phyloP scores from a whole-genome alignment of 1,284 basidiomycete genomes.

The Ganoderma lingzhi region DNA sequence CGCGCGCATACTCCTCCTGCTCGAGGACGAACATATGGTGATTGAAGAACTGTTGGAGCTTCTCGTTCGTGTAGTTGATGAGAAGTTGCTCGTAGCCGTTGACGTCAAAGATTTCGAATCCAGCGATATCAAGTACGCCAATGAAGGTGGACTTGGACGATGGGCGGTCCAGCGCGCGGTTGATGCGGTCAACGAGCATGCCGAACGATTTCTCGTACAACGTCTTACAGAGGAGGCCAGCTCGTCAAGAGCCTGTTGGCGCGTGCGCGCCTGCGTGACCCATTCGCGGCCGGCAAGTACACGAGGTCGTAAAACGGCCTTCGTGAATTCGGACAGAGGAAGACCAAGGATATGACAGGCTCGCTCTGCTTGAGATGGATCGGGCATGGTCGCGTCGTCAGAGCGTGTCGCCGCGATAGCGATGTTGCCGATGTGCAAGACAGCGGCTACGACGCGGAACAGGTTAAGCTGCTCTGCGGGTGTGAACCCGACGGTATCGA shows the following conservation, averaged over 20 bases:
- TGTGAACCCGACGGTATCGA: conserved; percentile 90
- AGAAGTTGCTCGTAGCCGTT: conserved; percentile 98
- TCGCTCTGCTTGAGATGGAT: conserved; percentile 86
- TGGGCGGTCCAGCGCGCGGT: conserved; percentile 92
- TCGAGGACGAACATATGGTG: conserved; percentile 99
- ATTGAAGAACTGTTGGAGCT: conserved; percentile 97
- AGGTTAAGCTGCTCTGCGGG: conserved; percentile 89
- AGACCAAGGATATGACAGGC: conserved; percentile 95
- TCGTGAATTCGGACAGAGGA: conserved; percentile 89
- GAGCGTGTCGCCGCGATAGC: conserved; percentile 82
- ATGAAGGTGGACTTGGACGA: conserved; percentile 96
- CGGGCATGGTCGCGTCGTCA: conserved; percentile 90
- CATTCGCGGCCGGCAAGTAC: conserved; percentile 97
- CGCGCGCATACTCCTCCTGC: conserved; percentile 98
- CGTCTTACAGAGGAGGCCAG: conserved; percentile 94
- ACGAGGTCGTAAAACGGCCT: conserved; percentile 87
- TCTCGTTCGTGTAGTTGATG: conserved; percentile 99
- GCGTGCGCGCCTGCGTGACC: conserved; percentile 93
- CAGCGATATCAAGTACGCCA: conserved; percentile 98
- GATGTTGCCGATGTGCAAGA: conserved; percentile 97
- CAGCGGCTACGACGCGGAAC: conserved; percentile 93
- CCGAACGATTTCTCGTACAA: conserved; percentile 98
- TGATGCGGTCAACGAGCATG: conserved; percentile 93
- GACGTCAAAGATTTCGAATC: conserved; percentile 95
- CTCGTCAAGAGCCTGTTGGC: conserved; percentile 94